Conservation (phyloP, 2,329 filamentous ascomycete species). For the Spiromastix sp. region DNA sequence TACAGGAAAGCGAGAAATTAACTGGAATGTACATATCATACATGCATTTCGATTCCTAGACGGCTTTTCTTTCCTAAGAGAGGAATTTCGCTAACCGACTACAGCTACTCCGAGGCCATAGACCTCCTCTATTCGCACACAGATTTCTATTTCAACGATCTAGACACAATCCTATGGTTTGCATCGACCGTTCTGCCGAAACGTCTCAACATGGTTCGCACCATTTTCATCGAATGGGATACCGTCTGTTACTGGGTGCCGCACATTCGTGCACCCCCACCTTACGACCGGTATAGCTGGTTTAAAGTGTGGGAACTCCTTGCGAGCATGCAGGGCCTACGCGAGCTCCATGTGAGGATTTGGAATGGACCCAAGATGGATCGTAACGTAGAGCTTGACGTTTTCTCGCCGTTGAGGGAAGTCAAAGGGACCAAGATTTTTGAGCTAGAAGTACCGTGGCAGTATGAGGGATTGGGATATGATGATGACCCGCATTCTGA, state of each 20-base stretch:
- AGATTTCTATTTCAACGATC: constrained; percentile 6
- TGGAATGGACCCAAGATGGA: constrained; percentile 1
- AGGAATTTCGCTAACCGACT: too few relatives aligned
- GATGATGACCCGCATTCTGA: constrained; percentile 1
- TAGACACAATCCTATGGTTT: constrained; percentile 5
- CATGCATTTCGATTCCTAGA: too few relatives aligned
- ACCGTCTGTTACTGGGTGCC: background rate
- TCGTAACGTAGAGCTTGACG: background rate
- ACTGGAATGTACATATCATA: too few relatives aligned
- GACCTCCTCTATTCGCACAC: constrained; percentile 7
- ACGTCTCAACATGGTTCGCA: background rate
- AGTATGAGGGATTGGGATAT: background rate
- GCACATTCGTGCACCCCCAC: background rate
- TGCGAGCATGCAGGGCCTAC: constrained; percentile 1
- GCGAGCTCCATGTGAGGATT: background rate
- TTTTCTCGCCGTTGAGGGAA: background rate
- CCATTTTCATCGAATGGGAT: background rate
- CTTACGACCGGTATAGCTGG: constrained; percentile 1
- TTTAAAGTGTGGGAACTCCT: constrained; percentile 1
- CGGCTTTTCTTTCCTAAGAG: too few relatives aligned
- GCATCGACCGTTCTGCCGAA: background rate
- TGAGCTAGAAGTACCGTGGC: background rate
- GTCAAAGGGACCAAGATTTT: background rate
- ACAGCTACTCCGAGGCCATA: constrained; percentile 6
- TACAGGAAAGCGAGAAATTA: background rate